Percentiles rank a stretch among this genome's conserved stretches.
Evolutionary conservation across 345 rosid genomes (phyloP).

Genomic region (Corchorus capsularis): DNA sequence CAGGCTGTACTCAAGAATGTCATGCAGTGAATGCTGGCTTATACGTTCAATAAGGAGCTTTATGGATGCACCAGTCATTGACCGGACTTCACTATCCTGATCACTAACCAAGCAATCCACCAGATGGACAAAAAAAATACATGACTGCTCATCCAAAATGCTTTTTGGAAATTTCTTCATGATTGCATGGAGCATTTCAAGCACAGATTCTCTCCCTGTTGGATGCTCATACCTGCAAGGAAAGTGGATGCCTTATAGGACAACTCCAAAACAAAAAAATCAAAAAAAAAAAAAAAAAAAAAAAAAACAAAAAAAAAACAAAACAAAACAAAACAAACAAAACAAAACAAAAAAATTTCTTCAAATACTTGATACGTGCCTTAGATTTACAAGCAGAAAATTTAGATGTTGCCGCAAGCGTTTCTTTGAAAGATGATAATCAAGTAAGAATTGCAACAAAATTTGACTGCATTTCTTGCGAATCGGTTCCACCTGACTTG

Average conservation of each 20-base stretch:
- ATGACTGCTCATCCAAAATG: constrained; percentile 60
- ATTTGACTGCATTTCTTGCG: constrained; percentile 80
- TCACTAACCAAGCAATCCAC: constrained; percentile 68
- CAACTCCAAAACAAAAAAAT: constrained; percentile 16
- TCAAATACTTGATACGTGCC: constrained; percentile 44
- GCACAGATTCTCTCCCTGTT: constrained; percentile 88
- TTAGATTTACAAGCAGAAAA: constrained; percentile 63
- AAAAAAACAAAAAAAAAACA: not conserved
- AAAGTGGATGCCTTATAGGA: not conserved
- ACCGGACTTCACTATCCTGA: constrained; percentile 55
- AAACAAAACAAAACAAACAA: constrained; percentile 11
- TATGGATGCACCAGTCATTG: constrained; percentile 54
- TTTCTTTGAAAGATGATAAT: constrained; percentile 64
- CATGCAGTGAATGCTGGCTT: constrained; percentile 42
- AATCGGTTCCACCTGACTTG: constrained; percentile 67
- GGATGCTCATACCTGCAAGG: constrained; percentile 74
- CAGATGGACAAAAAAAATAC: constrained; percentile 52
- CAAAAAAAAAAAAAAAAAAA: constrained; percentile 4
- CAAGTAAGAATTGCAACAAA: constrained; percentile 70
- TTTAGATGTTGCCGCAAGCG: constrained; percentile 66
- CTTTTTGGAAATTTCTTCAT: constrained; percentile 61
- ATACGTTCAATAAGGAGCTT: constrained; percentile 55
- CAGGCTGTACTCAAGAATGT: constrained; percentile 50
- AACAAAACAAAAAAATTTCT: not conserved
- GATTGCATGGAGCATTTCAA: constrained; percentile 78